Percentiles rank a stretch among this genome's conserved stretches.
These are phyloP conservation scores for Craspedostauros australis DNA, from an alignment of 108 stramenopile genomes.

Conservation along the genomic window DNA sequence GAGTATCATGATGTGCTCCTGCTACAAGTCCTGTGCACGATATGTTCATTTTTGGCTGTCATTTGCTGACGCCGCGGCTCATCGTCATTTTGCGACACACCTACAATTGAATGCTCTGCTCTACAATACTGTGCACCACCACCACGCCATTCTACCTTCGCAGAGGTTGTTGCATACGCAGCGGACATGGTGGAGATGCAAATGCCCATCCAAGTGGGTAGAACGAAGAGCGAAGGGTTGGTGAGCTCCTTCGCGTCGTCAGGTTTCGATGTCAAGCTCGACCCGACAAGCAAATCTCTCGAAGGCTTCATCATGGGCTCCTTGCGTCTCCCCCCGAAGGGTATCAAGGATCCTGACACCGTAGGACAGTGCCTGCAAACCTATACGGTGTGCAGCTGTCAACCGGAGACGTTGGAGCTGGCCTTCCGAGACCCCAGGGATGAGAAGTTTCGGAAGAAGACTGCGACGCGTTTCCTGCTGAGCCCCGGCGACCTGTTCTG, in stretches of 20 bases:
- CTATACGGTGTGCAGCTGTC: conserved; percentile 77
- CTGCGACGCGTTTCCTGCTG: conserved; percentile 85
- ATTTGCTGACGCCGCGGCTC: too few relatives aligned
- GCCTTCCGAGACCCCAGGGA: conserved; percentile 78
- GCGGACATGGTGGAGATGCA: conserved; percentile 47
- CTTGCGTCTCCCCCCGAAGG: conserved; percentile 74
- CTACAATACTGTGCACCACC: too few relatives aligned
- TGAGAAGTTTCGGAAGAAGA: conserved; percentile 63
- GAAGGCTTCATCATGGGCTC: conserved; percentile 86
- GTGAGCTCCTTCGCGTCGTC: conserved; percentile 76
- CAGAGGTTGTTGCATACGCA: conserved; percentile 57
- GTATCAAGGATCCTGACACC: conserved; percentile 87
- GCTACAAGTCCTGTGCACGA: too few relatives aligned
- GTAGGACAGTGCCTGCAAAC: conserved; percentile 83
- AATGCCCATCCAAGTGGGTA: conserved; percentile 43
- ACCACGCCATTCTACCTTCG: too few relatives aligned
- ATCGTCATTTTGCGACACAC: too few relatives aligned
- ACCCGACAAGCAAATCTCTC: conserved; percentile 48
- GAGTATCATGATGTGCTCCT: too few relatives aligned
- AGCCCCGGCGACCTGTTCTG: conserved; percentile 90
- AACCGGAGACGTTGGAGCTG: conserved; percentile 76
- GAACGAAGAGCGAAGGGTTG: conserved; percentile 59
- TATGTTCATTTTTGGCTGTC: too few relatives aligned
- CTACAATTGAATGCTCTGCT: too few relatives aligned
- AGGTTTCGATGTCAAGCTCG: conserved; percentile 74